Base-by-base conservation (phyloP, 345 rosid species). In the Salix brachista region DNA sequence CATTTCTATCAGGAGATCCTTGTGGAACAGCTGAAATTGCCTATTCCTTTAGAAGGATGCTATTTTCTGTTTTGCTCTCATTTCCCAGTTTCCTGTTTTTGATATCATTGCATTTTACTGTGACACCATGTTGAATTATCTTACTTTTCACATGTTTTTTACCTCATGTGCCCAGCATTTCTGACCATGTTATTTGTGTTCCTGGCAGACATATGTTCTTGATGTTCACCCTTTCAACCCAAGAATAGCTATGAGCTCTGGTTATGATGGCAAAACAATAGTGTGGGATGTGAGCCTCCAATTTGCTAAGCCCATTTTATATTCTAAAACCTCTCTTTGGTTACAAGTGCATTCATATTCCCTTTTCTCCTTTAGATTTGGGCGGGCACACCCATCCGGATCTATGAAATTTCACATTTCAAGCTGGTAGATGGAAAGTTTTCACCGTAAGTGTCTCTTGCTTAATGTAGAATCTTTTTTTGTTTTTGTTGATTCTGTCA, bases 391-490 rank as follows among this genome's bases (percentile, higher is more conserved):
- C 97, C 99, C 36, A 94, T 96, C 81, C 83, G 79, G 84, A 88
- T 87, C 81, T 94, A 96, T 82, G 97, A 91, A 83, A 92, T 96
- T 80, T 92, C 97, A 54, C 93, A 85, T 82, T 94, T 87, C 89
- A 88, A 94, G 86, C 84, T 96, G 92, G 98, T 96, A n/a, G 99
- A 96, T 86, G 99, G 99, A 78, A 96, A 94, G 83, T 96, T 96
- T 86, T 96, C 99, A 65, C 89, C 98, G 99, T 94, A 90, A 94
- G 99, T 85, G 34, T 65, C 65, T 65, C 4, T 23, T 65, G 28
- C 17, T 12, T 23, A 58, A 26, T 64, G 7, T 67, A 11, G 37
- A 42, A 32, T 70, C 13, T 32, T 37, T 30, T 11, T 10, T 42
- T 42, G 19, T 14, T 70, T 80, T 54, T 54, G 21, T 65, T 62